Evolutionary conservation across 306 rosid species (phyloP).

Genomic region (Adenanthera pavonina): DNA sequence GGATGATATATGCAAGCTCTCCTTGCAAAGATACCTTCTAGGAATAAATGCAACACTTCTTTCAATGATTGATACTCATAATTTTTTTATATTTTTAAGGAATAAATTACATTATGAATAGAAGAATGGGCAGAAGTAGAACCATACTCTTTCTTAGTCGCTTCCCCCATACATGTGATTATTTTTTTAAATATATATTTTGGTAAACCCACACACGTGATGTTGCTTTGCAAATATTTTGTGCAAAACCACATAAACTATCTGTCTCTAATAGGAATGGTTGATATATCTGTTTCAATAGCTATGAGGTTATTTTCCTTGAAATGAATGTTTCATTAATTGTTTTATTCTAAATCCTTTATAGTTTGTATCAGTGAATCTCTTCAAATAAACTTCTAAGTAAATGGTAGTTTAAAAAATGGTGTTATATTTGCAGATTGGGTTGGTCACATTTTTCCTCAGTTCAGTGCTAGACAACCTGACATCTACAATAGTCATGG

Average conservation of each 20-base stretch:
- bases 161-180: neutral
- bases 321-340: neutral
- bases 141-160: neutral
- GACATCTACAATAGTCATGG: conserved; percentile 94
- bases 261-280: neutral
- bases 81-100: conserved; percentile 10
- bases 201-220: neutral
- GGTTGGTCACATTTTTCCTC: conserved; percentile 81
- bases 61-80: neutral
- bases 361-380: conserved; percentile 12
- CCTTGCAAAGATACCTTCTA: neutral
- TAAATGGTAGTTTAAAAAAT: conserved; percentile 36
- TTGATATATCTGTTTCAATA: neutral
- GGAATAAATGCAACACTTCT: neutral
- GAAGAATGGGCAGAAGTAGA: conserved; percentile 1
- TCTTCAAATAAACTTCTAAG: neutral
- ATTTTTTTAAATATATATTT: too few relatives aligned
- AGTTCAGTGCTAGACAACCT: conserved; percentile 92
- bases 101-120: conserved; percentile 7
- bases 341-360: neutral
- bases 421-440: conserved; percentile 67
- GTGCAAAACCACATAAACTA: neutral
- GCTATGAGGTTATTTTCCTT: neutral
- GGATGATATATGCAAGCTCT: conserved; percentile 18
- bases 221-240: conserved; percentile 10